Percentiles rank a stretch among this genome's conserved stretches.
Conservation (phyloP, 2,329 filamentous ascomycete genomes). For the Nigrograna mackinnonii region DNA sequence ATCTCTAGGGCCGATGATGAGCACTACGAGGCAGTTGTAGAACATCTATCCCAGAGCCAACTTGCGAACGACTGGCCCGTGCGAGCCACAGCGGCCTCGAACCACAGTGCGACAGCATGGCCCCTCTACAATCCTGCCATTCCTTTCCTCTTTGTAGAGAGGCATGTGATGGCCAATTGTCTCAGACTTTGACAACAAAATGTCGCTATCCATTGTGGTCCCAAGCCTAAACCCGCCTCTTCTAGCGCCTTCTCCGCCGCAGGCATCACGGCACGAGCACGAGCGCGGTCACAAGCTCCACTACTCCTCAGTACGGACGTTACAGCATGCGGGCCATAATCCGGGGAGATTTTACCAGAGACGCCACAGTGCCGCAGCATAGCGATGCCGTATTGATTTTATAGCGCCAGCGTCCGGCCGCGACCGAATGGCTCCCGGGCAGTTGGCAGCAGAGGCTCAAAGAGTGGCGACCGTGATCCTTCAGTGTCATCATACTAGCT, state of each 20-base stretch:
- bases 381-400: conserved; percentile 29
- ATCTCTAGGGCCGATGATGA: too few relatives aligned
- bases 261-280: too few relatives aligned
- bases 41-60: conserved; percentile 24
- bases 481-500: conserved; percentile 15
- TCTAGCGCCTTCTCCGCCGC: conserved; percentile 18
- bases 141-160: too few relatives aligned
- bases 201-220: conserved; percentile 19
- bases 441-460: conserved; percentile 11
- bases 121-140: too few relatives aligned
- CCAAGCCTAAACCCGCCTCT: conserved; percentile 15
- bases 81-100: conserved; percentile 27
- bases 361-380: conserved; percentile 41
- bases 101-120: conserved; percentile 19
- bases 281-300: conserved; percentile 31
- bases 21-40: conserved; percentile 31
- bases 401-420: conserved; percentile 17
- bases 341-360: conserved; percentile 25
- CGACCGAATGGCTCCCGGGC: conserved; percentile 13
- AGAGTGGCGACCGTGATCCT: conserved; percentile 8
- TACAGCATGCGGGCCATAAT: conserved; percentile 21
- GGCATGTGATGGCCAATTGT: conserved; percentile 24
- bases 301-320: conserved; percentile 21
- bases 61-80: conserved; percentile 39
- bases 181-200: conserved; percentile 18